A percentile compares a stretch with the other conserved stretches of the same genome.
Evolutionary conservation across 2,329 filamentous ascomycete genomes (phyloP).

Genomic region (Fusarium sublunatum): DNA sequence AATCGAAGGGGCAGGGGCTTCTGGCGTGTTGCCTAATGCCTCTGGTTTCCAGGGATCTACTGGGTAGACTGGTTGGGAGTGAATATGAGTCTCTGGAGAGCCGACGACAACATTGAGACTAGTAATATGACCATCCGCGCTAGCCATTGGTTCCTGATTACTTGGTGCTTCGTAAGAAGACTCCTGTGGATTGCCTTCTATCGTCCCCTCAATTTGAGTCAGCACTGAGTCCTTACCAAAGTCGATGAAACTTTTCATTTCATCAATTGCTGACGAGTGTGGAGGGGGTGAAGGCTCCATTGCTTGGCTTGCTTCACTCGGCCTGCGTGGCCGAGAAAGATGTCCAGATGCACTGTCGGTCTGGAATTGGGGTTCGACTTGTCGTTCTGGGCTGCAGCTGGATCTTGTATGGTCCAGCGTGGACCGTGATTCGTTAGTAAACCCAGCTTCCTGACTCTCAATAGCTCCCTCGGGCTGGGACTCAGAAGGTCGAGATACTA

Average conservation of each 20-base stretch:
- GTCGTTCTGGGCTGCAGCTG: not conserved
- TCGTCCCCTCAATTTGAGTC: slow-evolving; percentile 22
- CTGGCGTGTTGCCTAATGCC: slow-evolving; percentile 35
- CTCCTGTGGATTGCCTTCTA: slow-evolving; percentile 10
- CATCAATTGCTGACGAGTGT: slow-evolving; percentile 38
- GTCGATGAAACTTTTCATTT: slow-evolving; percentile 41
- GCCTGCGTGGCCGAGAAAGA: not conserved
- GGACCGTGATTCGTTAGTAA: not conserved
- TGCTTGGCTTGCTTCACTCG: not conserved
- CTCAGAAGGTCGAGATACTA: slow-evolving; percentile 33
- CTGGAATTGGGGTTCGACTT: not conserved
- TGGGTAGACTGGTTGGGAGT: slow-evolving; percentile 32
- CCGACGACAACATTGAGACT: slow-evolving; percentile 24
- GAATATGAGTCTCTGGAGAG: slow-evolving; percentile 30
- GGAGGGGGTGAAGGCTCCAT: slow-evolving; percentile 37
- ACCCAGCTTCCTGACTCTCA: slow-evolving; percentile 14
- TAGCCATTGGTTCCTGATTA: slow-evolving; percentile 2
- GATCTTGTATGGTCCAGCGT: not conserved
- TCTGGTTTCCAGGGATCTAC: slow-evolving; percentile 45
- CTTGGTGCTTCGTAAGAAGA: slow-evolving; percentile 11
- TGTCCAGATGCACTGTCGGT: slow-evolving; percentile 2
- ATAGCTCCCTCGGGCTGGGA: slow-evolving; percentile 23
- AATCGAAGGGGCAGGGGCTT: slow-evolving; percentile 41
- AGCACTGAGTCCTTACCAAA: slow-evolving; percentile 35
- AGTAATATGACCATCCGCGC: not conserved